These are phyloP conservation scores for Fusarium robinianum DNA, from an alignment of 2,329 filamentous ascomycete species.

Conservation along the genomic window DNA sequence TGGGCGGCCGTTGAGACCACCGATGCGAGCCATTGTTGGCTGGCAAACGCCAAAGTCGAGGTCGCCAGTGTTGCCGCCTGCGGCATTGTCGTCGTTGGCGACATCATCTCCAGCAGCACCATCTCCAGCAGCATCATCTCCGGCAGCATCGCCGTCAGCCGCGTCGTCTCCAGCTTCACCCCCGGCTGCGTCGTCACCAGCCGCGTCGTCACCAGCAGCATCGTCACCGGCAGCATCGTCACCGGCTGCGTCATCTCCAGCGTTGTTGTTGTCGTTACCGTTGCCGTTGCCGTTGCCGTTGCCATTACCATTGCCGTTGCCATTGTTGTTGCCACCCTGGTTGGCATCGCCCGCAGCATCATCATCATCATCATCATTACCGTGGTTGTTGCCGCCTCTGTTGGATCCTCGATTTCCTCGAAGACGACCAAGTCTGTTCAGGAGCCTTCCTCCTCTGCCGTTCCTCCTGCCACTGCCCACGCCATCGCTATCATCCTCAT, in stretches of 20 bases:
- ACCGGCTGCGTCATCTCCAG: not conserved
- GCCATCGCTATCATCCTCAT: conserved; percentile 27
- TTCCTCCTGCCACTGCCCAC: conserved; percentile 2
- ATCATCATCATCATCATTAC: not conserved
- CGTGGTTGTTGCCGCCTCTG: not conserved
- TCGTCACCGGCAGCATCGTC: not conserved
- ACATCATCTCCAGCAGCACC: not conserved
- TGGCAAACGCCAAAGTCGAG: conserved; percentile 59
- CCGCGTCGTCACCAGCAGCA: not conserved
- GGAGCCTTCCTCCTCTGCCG: too few relatives aligned
- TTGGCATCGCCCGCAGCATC: not conserved
- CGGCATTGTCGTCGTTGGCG: not conserved
- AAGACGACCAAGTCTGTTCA: too few relatives aligned
- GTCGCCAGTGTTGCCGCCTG: conserved; percentile 19
- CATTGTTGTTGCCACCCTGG: conserved; percentile 26
- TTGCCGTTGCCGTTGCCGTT: not conserved
- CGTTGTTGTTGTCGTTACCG: not conserved
- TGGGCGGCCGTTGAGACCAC: conserved; percentile 59
- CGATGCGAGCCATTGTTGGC: conserved; percentile 63
- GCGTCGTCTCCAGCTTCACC: not conserved
- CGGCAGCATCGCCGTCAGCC: not conserved
- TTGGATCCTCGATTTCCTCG: too few relatives aligned
- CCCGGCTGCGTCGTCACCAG: not conserved
- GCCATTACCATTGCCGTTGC: conserved; percentile 13
- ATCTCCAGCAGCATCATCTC: not conserved